Evolutionary conservation across 2,329 filamentous ascomycete genomes (phyloP), one percentile per base, ranked within the genome.

Genomic region (Diaporthe helianthi): DNA sequence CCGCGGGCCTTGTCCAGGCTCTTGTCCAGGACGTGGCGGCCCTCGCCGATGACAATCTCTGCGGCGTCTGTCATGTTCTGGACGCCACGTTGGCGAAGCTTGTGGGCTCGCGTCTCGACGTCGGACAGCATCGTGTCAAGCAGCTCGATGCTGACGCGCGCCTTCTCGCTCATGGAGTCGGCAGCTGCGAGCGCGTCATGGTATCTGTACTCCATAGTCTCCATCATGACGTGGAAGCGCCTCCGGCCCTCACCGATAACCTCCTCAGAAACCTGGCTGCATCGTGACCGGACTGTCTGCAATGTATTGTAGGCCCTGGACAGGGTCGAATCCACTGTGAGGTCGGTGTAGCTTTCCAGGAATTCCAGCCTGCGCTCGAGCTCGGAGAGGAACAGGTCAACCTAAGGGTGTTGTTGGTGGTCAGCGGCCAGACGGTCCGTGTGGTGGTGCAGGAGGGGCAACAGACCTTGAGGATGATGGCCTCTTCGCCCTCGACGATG

Each of bases 81-180:
- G 66, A 97, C 83, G 4, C 94, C 92, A 72, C 91, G 89, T 76
- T 94, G 91, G 54, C 91, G 88, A 72, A 97, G 84, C 73, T 94
- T 93, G 78, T 94, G 89, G 13, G 93, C 93, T 65, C 92, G 88
- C 13, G 86, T 83, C 81, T 99, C 96, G 73, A 98, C 92, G 63
- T 98, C 95, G 26, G 89, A 87, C 26, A 99, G 84, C 81, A 97
- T 94, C 46, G 83, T 86, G 76, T 98, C 95, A 77, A 98, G 91
- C 72, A 98, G 82, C 71, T 93, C 90, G 72, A 99, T 91, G 6
- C 94, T 93, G 44, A 95, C 91, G 71, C 93, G 89, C 3, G 95
- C 94, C 82, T 98, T 98, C 75, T 97, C 94, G 76, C 96, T 93
- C 75, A 98, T 82, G 0, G 93, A 94, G 77, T 93, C 94, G 73